Evolutionary conservation across 805 yeast genomes (phyloP).

Genomic region (Grigorovia yakushimaensis): DNA sequence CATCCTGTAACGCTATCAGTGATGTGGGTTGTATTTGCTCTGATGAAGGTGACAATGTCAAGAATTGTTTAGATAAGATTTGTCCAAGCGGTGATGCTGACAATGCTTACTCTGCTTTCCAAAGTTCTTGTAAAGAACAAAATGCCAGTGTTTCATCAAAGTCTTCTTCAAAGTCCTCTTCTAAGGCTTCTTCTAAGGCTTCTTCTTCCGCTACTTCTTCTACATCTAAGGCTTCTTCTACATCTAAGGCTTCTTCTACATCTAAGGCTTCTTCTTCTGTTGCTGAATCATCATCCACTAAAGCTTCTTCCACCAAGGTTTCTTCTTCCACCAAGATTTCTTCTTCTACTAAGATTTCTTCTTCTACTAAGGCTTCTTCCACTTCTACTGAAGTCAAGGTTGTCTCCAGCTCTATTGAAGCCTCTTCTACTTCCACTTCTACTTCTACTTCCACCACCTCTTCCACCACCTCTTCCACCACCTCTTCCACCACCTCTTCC

Average conservation of each 20-base stretch:
- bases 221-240: too few species aligned
- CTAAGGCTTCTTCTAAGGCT: slow-evolving; percentile 28
- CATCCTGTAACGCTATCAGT: slow-evolving; percentile 48
- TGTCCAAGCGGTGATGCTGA: slow-evolving; percentile 60
- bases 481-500: slow-evolving; percentile 19
- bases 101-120: slow-evolving; percentile 51
- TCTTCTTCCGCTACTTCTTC: slow-evolving; percentile 21
- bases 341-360: slow-evolving; percentile 16
- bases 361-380: slow-evolving; percentile 18
- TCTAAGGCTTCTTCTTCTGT: slow-evolving; percentile 17
- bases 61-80: slow-evolving; percentile 50
- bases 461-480: slow-evolving; percentile 13
- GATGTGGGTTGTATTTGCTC: slow-evolving; percentile 63
- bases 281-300: slow-evolving; percentile 20
- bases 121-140: slow-evolving; percentile 41
- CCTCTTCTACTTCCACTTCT: slow-evolving; percentile 19
- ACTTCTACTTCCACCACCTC: slow-evolving; percentile 14
- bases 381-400: too few species aligned
- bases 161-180: slow-evolving; percentile 24
- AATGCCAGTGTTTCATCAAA: slow-evolving; percentile 30
- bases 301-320: slow-evolving; percentile 8
- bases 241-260: too few species aligned
- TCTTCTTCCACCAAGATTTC: slow-evolving; percentile 21
- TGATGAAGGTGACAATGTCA: slow-evolving; percentile 41
- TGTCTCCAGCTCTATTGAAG: too few species aligned